These are phyloP conservation scores for Acacia melanoxylon DNA, from an alignment of 306 rosid genomes.

Conservation along the genomic window DNA sequence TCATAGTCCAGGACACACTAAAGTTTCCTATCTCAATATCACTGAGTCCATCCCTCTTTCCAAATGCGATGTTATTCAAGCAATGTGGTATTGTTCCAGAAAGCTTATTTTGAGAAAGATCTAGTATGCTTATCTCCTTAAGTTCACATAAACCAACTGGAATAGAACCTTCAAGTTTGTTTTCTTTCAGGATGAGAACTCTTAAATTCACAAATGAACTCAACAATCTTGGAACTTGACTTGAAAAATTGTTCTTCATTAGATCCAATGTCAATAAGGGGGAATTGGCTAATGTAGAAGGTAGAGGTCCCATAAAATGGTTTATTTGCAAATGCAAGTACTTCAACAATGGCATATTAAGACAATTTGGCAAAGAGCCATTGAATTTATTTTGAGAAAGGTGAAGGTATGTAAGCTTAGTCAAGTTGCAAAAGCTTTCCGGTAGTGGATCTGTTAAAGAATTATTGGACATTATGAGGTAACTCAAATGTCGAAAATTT, in stretches of 20 bases:
- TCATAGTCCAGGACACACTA: too few relatives aligned
- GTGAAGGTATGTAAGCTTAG: background rate
- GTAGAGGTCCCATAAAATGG: background rate
- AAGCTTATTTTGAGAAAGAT: conserved; percentile 15
- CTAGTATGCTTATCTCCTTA: background rate
- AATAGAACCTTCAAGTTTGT: background rate
- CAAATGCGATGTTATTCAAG: background rate
- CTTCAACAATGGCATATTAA: background rate
- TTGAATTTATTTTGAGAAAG: background rate
- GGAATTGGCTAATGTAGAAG: background rate
- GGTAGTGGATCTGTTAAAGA: background rate
- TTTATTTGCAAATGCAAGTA: background rate
- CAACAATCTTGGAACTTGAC: background rate
- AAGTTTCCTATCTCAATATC: background rate
- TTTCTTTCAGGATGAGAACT: background rate
- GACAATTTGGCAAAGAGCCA: background rate
- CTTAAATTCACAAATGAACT: background rate
- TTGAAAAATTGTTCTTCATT: too few relatives aligned
- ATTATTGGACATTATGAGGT: background rate
- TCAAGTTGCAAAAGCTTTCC: background rate
- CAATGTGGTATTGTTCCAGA: background rate
- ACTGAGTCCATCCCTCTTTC: background rate
- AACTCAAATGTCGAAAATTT: background rate
- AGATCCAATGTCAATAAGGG: too few relatives aligned
- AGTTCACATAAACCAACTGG: background rate